These are phyloP conservation scores for Populus pruinosa DNA, from an alignment of 345 rosid species.

Conservation along the genomic window DNA sequence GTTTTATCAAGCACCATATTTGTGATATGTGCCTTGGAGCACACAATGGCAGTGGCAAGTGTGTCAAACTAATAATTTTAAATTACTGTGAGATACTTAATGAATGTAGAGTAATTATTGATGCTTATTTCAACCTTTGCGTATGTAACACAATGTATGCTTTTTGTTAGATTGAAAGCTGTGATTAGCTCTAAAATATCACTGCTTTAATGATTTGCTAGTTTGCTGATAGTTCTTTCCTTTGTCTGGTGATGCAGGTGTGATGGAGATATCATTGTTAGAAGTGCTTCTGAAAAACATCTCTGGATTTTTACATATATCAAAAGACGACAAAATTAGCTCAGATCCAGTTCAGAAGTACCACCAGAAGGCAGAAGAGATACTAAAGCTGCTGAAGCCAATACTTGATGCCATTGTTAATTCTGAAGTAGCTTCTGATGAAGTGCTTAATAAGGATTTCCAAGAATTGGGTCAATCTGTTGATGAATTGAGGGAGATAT, in stretches of 20 bases:
- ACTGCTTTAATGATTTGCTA: background rate
- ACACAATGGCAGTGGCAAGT: background rate
- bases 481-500: constrained; percentile 60
- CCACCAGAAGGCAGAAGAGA: constrained; percentile 69
- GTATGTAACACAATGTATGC: background rate
- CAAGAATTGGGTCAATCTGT: constrained; percentile 65
- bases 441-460: constrained; percentile 47
- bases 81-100: background rate
- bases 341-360: constrained; percentile 66
- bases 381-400: constrained; percentile 72
- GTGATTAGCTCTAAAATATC: background rate
- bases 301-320: constrained; percentile 57
- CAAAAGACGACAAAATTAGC: constrained; percentile 53
- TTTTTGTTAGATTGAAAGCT: background rate
- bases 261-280: constrained; percentile 72
- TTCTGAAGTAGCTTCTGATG: constrained; percentile 62
- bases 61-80: background rate
- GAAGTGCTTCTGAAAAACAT: constrained; percentile 60
- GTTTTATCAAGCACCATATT: background rate
- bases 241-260: constrained; percentile 37
- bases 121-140: background rate
- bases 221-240: background rate
- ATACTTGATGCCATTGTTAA: constrained; percentile 52
- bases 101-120: background rate
- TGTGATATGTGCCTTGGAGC: background rate